A percentile compares a stretch with the other conserved stretches of the same genome.
phyloP scores from a whole-genome alignment of 2,329 filamentous ascomycete genomes.

The Didymella arachidicola region DNA sequence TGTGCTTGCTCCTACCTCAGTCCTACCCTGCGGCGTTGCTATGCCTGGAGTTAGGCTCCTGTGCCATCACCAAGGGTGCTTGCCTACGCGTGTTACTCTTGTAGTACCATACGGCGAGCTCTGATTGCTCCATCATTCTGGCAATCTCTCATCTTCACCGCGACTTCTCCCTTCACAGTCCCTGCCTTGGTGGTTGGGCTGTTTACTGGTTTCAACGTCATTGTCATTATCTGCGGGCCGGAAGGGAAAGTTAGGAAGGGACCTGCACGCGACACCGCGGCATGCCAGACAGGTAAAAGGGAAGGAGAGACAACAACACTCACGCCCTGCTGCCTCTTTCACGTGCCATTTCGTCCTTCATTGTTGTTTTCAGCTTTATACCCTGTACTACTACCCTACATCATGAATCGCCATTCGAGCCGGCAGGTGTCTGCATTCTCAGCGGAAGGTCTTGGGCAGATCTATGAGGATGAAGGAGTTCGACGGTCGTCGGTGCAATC shows the following conservation, averaged over 20 bases:
- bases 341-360: constrained; percentile 2
- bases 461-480: constrained; percentile 11
- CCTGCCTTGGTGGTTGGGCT: constrained; percentile 14
- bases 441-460: constrained; percentile 21
- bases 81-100: constrained; percentile 32
- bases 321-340: constrained; percentile 13
- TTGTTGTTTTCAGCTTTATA: constrained; percentile 32
- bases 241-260: constrained; percentile 6
- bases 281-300: constrained; percentile 17
- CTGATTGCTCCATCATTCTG: constrained; percentile 22
- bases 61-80: constrained; percentile 17
- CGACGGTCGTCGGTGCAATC: constrained; percentile 31
- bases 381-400: constrained; percentile 39
- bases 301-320: constrained; percentile 5
- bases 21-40: constrained; percentile 35
- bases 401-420: constrained; percentile 21
- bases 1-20: constrained; percentile 32
- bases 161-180: constrained; percentile 19
- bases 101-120: constrained; percentile 45
- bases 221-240: constrained; percentile 6
- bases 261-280: constrained; percentile 15
- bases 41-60: constrained; percentile 41
- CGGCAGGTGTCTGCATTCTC: constrained; percentile 20
- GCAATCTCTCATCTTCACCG: constrained; percentile 18
- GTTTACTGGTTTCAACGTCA: constrained; percentile 13